These are phyloP conservation scores for Coemansia sp. DNA, from an alignment of 192 early-diverging fungal genomes.

Conservation along the genomic window DNA sequence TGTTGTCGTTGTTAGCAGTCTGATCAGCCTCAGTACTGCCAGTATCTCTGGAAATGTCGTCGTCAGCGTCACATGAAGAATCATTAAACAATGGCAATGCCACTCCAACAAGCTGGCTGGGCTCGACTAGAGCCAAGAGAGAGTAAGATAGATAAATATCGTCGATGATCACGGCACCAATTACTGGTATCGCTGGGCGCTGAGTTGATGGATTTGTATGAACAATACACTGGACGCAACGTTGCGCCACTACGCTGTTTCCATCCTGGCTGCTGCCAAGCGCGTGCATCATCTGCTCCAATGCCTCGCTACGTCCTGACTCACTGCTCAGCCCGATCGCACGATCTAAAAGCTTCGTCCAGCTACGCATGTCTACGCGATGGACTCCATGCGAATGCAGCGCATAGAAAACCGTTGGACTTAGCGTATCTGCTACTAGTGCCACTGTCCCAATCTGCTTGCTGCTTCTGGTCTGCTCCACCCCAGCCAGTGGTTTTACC, in stretches of 20 bases:
- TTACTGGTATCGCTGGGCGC: conserved; percentile 41
- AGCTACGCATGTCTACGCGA: conserved; percentile 59
- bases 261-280: conserved; percentile 24
- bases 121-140: conserved; percentile 59
- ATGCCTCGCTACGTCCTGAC: conserved; percentile 15
- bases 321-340: conserved; percentile 35
- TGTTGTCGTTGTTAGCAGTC: neutral
- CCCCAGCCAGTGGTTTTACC: conserved; percentile 22
- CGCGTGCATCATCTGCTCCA: conserved; percentile 26
- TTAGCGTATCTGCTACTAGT: conserved; percentile 61
- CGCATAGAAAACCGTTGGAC: conserved; percentile 63
- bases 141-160: conserved; percentile 75
- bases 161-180: conserved; percentile 61
- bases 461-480: neutral
- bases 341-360: conserved; percentile 45
- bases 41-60: neutral
- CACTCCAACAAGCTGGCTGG: conserved; percentile 59
- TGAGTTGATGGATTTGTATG: conserved; percentile 32
- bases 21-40: conserved; percentile 1
- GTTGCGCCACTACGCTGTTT: conserved; percentile 17
- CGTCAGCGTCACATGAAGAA: neutral
- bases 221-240: conserved; percentile 43
- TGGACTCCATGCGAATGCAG: conserved; percentile 72
- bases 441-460: conserved; percentile 40
- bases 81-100: conserved; percentile 41